phyloP scores from a whole-genome alignment of 371 early-diverging fungal species.

The Mortierella sp. region DNA sequence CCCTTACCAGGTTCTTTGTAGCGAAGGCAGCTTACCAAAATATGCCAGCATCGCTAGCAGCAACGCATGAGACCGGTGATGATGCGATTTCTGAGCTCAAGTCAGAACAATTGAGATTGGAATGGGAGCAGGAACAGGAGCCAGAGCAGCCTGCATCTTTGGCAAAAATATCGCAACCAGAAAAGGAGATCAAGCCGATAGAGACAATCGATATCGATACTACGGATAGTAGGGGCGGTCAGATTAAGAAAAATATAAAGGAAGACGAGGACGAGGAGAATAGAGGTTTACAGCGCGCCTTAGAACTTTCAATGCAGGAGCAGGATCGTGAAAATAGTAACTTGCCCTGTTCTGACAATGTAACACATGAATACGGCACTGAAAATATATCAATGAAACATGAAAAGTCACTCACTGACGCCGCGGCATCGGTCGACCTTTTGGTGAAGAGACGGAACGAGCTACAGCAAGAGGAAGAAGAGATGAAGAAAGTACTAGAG shows the following conservation, averaged over 20 bases:
- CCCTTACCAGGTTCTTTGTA: slow-evolving; percentile 39
- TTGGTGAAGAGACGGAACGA: slow-evolving; percentile 28
- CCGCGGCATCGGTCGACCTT: slow-evolving; percentile 18
- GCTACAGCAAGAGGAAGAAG: slow-evolving; percentile 36
- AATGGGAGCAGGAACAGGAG: slow-evolving; percentile 3
- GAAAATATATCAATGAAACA: neutral
- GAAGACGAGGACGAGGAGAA: slow-evolving; percentile 17
- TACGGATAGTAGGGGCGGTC: neutral
- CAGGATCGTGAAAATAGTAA: neutral
- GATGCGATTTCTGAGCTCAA: neutral
- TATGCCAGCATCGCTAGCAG: neutral
- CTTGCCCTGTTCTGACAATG: neutral
- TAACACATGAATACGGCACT: neutral
- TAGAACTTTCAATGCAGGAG: slow-evolving; percentile 34
- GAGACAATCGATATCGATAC: neutral
- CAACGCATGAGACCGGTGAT: neutral
- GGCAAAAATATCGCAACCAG: too few species aligned
- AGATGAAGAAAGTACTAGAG: slow-evolving; percentile 44
- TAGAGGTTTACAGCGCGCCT: slow-evolving; percentile 4
- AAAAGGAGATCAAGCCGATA: too few species aligned
- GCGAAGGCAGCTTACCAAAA: slow-evolving; percentile 2
- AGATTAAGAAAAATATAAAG: neutral
- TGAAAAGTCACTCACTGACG: neutral
- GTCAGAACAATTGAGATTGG: neutral
- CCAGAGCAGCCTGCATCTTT: too few species aligned